Evolutionary conservation across 1,284 basidiomycete species (phyloP).

Genomic region (Tilletiaria anomala): DNA sequence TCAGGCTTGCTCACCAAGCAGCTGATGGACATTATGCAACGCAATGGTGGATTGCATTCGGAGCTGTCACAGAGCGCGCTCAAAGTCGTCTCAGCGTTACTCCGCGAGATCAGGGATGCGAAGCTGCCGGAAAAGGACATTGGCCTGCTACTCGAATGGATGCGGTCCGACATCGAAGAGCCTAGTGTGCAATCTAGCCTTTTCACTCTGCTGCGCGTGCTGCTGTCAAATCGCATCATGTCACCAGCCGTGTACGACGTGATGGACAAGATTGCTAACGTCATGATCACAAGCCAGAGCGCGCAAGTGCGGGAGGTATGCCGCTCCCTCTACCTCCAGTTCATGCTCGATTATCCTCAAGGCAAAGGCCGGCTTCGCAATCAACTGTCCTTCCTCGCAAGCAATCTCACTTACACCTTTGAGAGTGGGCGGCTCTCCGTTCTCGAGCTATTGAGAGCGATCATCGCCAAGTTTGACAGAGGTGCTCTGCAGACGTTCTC

Average conservation of each 20-base stretch:
- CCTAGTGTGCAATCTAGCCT: constrained; percentile 64
- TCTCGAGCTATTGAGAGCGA: constrained; percentile 70
- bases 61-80: constrained; percentile 78
- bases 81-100: constrained; percentile 67
- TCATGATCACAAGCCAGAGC: constrained; percentile 88
- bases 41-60: constrained; percentile 64
- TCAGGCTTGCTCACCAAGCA: constrained; percentile 74
- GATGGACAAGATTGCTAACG: constrained; percentile 85
- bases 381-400: constrained; percentile 82
- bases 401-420: constrained; percentile 79
- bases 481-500: constrained; percentile 64
- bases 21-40: constrained; percentile 68
- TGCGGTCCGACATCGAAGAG: constrained; percentile 86
- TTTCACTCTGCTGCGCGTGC: constrained; percentile 80
- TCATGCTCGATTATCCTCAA: constrained; percentile 94
- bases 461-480: constrained; percentile 71
- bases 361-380: constrained; percentile 75
- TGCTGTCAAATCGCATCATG: constrained; percentile 77
- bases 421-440: constrained; percentile 83
- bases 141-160: constrained; percentile 56
- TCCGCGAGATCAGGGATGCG: constrained; percentile 67
- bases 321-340: constrained; percentile 75
- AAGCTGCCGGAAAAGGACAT: constrained; percentile 60
- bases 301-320: constrained; percentile 79
- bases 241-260: constrained; percentile 94